Base-by-base conservation (phyloP, 2,329 filamentous ascomycete species). In the Sclerotinia borealis region DNA sequence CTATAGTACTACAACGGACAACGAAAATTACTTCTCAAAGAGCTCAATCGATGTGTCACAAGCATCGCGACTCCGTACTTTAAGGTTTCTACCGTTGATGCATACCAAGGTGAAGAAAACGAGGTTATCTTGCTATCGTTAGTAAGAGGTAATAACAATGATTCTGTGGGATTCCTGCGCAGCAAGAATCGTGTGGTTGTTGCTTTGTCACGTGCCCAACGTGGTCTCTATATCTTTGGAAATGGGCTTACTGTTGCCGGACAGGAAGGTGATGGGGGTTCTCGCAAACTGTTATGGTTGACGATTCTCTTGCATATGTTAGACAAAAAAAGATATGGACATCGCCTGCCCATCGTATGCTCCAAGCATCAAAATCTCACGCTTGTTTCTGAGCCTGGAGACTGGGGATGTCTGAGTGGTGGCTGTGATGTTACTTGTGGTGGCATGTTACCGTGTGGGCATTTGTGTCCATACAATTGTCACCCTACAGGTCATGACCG, bases 61-160 rank as follows among this genome's bases (percentile, higher is more conserved):
- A 76, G 86, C 50, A 10, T 49, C 39, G 27, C 13, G 1, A 54
- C 62, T 3, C 54, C 54, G 0, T 68, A 68, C 31, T 75, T 75
- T 69, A 88, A 88, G 2, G 87, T 96, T 1, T 84, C 85, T 39
- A 96, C 92, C 0, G 90, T 97, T 0, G 93, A 96, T 71, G 91
- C 89, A 0, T 96, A 93, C 71, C 92, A 96, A 74, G 92, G 92
- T 15, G 92, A 96, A 70, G 92, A 96, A 73, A 96, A 96, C 66
- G 89, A 93, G 29, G 80, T 96, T 10, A 81, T 97, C 11, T 73
- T 96, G 2, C 78, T 96, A 0, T 96, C 92, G 0, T 78, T 96
- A 0, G 92, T 95, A 3, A 84, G 93, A 49, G 92, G 88, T 67
- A 89, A 88, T 41, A 67, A 72, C 1, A 70, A 77, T 1, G 72